These are phyloP conservation scores for Calophaca sinica DNA, from an alignment of 306 rosid genomes.

Conservation along the genomic window DNA sequence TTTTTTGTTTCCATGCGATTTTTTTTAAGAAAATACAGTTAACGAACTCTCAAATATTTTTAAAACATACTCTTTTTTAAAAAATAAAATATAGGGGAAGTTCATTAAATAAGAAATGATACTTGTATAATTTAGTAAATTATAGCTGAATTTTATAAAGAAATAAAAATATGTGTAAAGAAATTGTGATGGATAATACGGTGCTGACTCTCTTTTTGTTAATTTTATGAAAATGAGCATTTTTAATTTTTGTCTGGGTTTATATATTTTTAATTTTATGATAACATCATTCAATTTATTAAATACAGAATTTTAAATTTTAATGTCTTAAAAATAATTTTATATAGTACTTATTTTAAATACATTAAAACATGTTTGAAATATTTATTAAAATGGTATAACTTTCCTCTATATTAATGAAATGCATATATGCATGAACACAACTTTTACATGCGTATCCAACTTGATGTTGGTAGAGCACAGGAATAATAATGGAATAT, in stretches of 20 bases:
- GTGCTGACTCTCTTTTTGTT: no score
- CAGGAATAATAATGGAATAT: background rate
- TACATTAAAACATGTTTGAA: background rate
- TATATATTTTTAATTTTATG: background rate
- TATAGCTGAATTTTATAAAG: no score
- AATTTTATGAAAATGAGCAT: no score
- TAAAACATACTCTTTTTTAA: background rate
- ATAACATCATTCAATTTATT: background rate
- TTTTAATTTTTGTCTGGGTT: no score
- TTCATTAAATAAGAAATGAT: no score
- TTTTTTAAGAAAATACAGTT: no score
- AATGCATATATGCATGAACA: background rate
- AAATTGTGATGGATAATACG: no score
- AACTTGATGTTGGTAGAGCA: background rate
- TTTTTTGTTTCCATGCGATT: background rate
- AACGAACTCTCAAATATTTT: background rate
- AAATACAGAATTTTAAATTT: background rate
- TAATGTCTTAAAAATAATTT: background rate
- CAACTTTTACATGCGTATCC: conserved; percentile 9
- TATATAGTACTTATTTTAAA: background rate
- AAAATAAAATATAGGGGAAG: no score
- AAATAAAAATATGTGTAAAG: no score
- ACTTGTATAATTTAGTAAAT: no score
- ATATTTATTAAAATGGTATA: background rate
- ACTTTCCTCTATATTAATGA: no score